Conservation (phyloP, 306 rosid species). For the Ochetophila trinervis region DNA sequence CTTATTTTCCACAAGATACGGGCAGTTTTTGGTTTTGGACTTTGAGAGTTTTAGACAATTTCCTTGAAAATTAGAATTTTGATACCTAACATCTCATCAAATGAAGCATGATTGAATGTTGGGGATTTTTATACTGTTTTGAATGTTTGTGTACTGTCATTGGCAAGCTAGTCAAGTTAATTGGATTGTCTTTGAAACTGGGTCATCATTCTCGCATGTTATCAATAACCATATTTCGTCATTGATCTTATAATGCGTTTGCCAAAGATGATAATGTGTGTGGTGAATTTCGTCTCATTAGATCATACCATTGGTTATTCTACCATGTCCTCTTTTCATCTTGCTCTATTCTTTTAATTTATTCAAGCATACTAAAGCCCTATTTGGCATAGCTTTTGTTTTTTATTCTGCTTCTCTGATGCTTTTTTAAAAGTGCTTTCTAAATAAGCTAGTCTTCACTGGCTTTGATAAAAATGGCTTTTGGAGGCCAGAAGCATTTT, state of each 20-base stretch:
- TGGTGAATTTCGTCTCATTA: background rate
- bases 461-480: no score
- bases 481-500: no score
- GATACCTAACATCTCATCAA: constrained; percentile 13
- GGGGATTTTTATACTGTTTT: constrained; percentile 7
- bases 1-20: constrained; percentile 90
- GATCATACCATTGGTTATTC: background rate
- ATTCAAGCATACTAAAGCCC: no score
- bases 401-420: no score
- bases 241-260: background rate
- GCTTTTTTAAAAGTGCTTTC: no score
- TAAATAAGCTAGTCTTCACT: no score
- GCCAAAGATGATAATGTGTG: background rate
- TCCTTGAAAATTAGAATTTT: constrained; percentile 20
- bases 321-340: background rate
- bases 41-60: constrained; percentile 33
- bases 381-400: no score
- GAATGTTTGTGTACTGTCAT: constrained; percentile 32
- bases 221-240: background rate
- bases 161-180: constrained; percentile 9
- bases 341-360: no score
- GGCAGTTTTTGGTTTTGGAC: constrained; percentile 93
- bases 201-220: constrained; percentile 3
- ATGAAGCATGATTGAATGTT: constrained; percentile 33
- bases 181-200: constrained; percentile 7